Percentiles rank a stretch among this genome's conserved stretches.
These are phyloP conservation scores for Tuber borchii DNA, from an alignment of 495 filamentous ascomycete genomes.

Conservation along the genomic window DNA sequence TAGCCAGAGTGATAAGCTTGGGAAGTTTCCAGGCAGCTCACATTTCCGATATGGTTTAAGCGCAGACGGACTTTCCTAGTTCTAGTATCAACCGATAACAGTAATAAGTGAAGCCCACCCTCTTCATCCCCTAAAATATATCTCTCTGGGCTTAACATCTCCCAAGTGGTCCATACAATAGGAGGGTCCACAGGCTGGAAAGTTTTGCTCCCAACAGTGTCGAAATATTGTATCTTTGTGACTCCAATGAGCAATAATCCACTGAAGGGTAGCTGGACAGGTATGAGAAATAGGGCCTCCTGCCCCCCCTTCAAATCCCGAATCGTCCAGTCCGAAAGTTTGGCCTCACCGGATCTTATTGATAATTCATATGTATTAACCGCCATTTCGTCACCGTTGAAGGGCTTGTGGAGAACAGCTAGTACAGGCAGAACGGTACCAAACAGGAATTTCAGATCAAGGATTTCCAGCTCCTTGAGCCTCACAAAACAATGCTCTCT, in stretches of 20 bases:
- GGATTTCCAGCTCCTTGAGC: slow-evolving; percentile 79
- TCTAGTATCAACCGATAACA: slow-evolving; percentile 29
- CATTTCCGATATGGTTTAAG: slow-evolving; percentile 57
- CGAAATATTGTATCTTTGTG: slow-evolving; percentile 73
- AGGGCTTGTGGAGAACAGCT: slow-evolving; percentile 76
- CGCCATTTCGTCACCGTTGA: slow-evolving; percentile 57
- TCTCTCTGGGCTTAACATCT: slow-evolving; percentile 66
- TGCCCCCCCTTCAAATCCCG: neutral
- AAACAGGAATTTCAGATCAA: slow-evolving; percentile 73
- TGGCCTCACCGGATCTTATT: slow-evolving; percentile 1
- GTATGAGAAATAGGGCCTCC: slow-evolving; percentile 75
- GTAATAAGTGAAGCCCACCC: slow-evolving; percentile 63
- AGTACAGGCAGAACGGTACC: slow-evolving; percentile 68
- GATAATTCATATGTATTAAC: slow-evolving; percentile 52
- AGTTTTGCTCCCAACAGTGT: slow-evolving; percentile 58
- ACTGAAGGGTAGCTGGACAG: slow-evolving; percentile 59
- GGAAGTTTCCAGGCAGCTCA: slow-evolving; percentile 14
- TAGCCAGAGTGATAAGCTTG: neutral
- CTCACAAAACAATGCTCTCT: slow-evolving; percentile 65
- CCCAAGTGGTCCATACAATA: slow-evolving; percentile 83
- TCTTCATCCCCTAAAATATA: slow-evolving; percentile 89
- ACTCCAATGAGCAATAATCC: slow-evolving; percentile 81
- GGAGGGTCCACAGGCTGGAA: slow-evolving; percentile 60
- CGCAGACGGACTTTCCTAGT: slow-evolving; percentile 61
- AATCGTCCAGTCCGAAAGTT: neutral